A percentile compares a stretch with the other conserved stretches of the same genome.
Conservation (phyloP, 768 basidiomycete species). For the Pilatotrama ljubarskyi region DNA sequence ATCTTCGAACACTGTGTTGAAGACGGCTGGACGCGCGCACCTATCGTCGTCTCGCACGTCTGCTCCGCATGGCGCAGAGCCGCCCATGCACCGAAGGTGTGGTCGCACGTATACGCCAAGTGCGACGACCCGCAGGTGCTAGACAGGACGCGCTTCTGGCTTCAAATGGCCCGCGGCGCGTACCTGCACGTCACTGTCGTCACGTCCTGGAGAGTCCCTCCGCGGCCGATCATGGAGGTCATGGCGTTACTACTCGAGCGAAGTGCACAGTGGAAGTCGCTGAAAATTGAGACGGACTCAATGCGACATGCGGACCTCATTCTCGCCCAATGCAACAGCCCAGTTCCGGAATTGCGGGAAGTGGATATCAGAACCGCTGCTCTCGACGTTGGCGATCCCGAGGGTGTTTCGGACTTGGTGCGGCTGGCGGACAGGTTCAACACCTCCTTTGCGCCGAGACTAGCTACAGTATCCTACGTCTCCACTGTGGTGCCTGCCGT, state of each 20-base stretch:
- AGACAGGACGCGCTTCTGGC: slow-evolving; percentile 50
- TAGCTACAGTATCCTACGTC: slow-evolving; percentile 14
- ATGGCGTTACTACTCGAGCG: slow-evolving; percentile 43
- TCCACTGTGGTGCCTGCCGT: slow-evolving; percentile 19
- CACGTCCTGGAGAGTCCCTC: slow-evolving; percentile 26
- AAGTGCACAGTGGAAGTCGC: slow-evolving; percentile 44
- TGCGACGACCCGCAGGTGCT: slow-evolving; percentile 43
- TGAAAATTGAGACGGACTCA: slow-evolving; percentile 42
- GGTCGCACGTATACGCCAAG: slow-evolving; percentile 58
- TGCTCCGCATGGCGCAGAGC: slow-evolving; percentile 61
- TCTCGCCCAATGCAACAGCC: slow-evolving; percentile 36
- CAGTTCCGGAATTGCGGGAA: slow-evolving; percentile 38
- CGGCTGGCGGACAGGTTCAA: slow-evolving; percentile 16
- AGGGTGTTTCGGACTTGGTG: slow-evolving; percentile 7
- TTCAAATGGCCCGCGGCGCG: slow-evolving; percentile 45
- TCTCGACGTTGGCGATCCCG: slow-evolving; percentile 6
- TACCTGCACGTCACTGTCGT: slow-evolving; percentile 49
- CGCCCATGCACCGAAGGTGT: slow-evolving; percentile 49
- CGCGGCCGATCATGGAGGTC: slow-evolving; percentile 33
- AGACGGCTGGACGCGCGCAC: slow-evolving; percentile 54
- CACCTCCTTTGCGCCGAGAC: slow-evolving; percentile 18
- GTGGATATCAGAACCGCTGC: slow-evolving; percentile 28
- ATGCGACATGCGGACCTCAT: slow-evolving; percentile 42
- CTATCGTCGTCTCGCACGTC: slow-evolving; percentile 56
- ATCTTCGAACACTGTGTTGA: slow-evolving; percentile 54